Conservation (phyloP, 2,329 filamentous ascomycete species). For the Neopestalotiopsis rosae region DNA sequence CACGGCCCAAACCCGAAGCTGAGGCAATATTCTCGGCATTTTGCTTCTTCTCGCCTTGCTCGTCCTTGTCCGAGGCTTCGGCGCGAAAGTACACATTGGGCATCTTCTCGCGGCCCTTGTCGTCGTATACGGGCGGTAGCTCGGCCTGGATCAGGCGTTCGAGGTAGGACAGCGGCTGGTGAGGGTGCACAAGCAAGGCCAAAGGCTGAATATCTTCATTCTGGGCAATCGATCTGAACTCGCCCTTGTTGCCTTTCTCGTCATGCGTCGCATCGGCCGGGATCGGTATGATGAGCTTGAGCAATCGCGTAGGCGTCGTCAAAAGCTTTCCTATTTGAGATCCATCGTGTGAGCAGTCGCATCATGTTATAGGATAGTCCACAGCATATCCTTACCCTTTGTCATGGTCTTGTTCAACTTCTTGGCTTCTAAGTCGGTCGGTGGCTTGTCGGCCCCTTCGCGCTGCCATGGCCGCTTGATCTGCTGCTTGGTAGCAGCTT, state of each 20-base stretch:
- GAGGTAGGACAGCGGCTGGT: conserved; percentile 89
- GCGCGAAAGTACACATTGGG: conserved; percentile 82
- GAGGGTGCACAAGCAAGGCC: conserved; percentile 84
- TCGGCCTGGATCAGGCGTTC: conserved; percentile 90
- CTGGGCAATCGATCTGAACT: conserved; percentile 46
- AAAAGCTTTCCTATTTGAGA: conserved; percentile 67
- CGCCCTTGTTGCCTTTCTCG: conserved; percentile 47
- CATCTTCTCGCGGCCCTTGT: conserved; percentile 70
- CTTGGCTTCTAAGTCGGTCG: conserved; percentile 54
- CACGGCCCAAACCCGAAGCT: conserved; percentile 73
- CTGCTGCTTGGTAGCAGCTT: conserved; percentile 56
- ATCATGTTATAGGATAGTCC: neutral
- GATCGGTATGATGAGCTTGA: conserved; percentile 75
- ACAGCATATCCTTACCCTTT: conserved; percentile 54
- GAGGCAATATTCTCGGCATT: conserved; percentile 62
- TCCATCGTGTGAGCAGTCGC: neutral
- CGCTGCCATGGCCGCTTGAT: conserved; percentile 66
- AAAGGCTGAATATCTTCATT: conserved; percentile 81
- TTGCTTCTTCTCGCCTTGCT: conserved; percentile 41
- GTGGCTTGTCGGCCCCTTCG: conserved; percentile 63
- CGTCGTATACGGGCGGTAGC: conserved; percentile 69
- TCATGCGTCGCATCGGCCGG: conserved; percentile 58
- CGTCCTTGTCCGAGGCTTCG: conserved; percentile 72
- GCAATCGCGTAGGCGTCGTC: conserved; percentile 72
- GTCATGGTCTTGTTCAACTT: conserved; percentile 59